Base-by-base conservation (phyloP, 768 basidiomycete genomes). In the Myochromella boudieri region DNA sequence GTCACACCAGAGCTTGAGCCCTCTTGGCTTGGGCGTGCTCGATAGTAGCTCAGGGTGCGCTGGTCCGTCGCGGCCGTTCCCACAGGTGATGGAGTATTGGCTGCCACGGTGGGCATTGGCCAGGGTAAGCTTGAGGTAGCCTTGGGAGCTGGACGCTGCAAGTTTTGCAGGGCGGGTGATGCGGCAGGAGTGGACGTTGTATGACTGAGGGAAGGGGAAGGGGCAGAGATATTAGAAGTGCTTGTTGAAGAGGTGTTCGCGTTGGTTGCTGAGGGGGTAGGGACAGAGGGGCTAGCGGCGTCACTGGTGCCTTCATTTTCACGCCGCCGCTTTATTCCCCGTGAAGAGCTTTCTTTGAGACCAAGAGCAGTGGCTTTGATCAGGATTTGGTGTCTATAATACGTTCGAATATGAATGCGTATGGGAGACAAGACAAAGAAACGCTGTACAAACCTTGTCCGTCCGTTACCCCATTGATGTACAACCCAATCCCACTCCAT, bases 401-500 rank as follows among this genome's bases (percentile, higher is more conserved):
- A 39, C 1, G 9, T 12, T 4, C 14, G 14, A 21, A 24, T 1
- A 34, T 18, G 22, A 6, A 14, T n/a, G 22, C n/a, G 34, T 7
- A n/a, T 25, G 22, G 3, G 2, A 26, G 24, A 42, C 1, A 20
- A 22, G 20, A 28, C 20, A 36, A 31, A 20, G 14, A 33, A 44
- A 46, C 1, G 32, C 12, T 20, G 36, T 22, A 68, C 68, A 38
- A 52, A 87, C 89, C 85, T 81, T 45, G 89, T 83, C 44, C 89
- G 74, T 29, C 79, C 79, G 51, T 76, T 76, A 3, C 89, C 89
- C 82, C 86, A 91, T 56, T 85, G 78, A 39, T 71, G 71, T 41
- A 84, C 80, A 18, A 91, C 76, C 69, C 82, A 80, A 62, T 91
- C 89, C 89, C 89, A 92, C 41, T 87, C 85, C 31, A 85, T 82